These are phyloP conservation scores for Aureobasidium namibiae DNA, from an alignment of 2,329 filamentous ascomycete genomes.

Conservation along the genomic window DNA sequence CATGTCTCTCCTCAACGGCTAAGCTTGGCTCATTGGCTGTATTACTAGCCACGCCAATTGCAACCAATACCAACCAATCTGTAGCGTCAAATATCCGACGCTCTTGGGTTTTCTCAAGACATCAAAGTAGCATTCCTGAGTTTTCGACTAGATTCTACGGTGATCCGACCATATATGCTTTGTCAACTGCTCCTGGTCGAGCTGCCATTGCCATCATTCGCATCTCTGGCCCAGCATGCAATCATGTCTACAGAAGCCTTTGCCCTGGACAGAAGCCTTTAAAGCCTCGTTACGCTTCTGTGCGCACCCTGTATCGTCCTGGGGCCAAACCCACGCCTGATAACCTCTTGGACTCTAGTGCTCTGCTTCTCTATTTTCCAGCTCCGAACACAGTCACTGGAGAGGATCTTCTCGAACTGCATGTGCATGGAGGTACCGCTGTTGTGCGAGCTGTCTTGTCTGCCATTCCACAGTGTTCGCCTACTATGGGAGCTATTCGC, in stretches of 20 bases:
- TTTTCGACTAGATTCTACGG: background rate
- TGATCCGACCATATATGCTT: slow-evolving; percentile 70
- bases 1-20: background rate
- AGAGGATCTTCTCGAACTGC: slow-evolving; percentile 84
- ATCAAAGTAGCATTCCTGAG: background rate
- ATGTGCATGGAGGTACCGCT: slow-evolving; percentile 86
- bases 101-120: background rate
- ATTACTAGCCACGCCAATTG: background rate
- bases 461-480: slow-evolving; percentile 56
- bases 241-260: slow-evolving; percentile 55
- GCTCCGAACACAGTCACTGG: slow-evolving; percentile 77
- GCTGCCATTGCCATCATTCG: slow-evolving; percentile 88
- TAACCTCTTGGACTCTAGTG: slow-evolving; percentile 62
- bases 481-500: slow-evolving; percentile 44
- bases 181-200: slow-evolving; percentile 77
- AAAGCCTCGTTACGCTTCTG: slow-evolving; percentile 55
- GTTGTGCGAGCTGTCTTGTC: slow-evolving; percentile 78
- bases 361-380: slow-evolving; percentile 77
- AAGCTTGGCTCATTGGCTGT: background rate
- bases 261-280: slow-evolving; percentile 49
- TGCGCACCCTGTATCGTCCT: slow-evolving; percentile 67
- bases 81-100: background rate
- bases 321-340: slow-evolving; percentile 29
- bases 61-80: background rate
- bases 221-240: slow-evolving; percentile 70